A percentile compares a stretch with the other conserved stretches of the same genome.
phyloP scores from a whole-genome alignment of 2,329 filamentous ascomycete species.

The Pseudogymnoascus sp. region DNA sequence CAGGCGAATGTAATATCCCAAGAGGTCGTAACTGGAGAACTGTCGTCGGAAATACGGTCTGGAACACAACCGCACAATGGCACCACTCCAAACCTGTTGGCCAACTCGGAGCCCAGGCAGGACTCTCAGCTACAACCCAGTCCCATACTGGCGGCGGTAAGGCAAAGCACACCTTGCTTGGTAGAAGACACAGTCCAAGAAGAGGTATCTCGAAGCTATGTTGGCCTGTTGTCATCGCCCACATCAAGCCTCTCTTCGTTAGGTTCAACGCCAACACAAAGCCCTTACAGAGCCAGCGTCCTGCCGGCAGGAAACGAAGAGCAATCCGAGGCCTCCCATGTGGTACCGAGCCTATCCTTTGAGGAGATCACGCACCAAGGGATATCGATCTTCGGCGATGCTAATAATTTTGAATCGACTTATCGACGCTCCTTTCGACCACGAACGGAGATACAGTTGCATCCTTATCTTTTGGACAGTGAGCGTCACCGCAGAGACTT shows the following conservation, averaged over 20 bases:
- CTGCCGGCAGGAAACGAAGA: neutral
- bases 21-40: neutral
- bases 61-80: neutral
- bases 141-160: neutral
- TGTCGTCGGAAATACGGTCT: neutral
- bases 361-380: neutral
- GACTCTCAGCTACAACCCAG: neutral
- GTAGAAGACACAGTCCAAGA: conserved; percentile 21
- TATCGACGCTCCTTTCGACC: conserved; percentile 22
- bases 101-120: neutral
- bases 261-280: conserved; percentile 14
- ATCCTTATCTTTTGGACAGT: conserved; percentile 28
- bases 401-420: neutral
- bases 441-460: conserved; percentile 27
- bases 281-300: neutral
- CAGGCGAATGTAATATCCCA: neutral
- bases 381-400: neutral
- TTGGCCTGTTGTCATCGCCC: conserved; percentile 31
- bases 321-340: neutral
- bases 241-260: conserved; percentile 25
- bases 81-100: neutral
- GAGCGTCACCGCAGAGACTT: conserved; percentile 25
- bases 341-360: neutral
- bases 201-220: conserved; percentile 33
- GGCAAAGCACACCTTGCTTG: neutral